Conservation (phyloP, 495 filamentous ascomycete species). For the Penicillium steckii region DNA sequence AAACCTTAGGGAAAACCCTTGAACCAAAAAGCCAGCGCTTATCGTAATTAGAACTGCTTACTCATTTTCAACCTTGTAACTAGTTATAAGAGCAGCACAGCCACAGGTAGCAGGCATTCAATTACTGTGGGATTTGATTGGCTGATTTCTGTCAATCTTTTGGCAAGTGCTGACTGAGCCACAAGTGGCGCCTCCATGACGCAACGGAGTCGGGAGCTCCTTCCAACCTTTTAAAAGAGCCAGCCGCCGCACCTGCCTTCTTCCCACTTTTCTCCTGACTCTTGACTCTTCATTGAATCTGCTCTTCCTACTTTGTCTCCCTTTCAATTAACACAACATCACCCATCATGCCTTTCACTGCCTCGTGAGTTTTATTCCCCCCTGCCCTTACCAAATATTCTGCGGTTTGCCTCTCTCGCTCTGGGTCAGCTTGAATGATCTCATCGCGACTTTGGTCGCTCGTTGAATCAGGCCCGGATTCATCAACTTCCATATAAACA, state of each 20-base stretch:
- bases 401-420: background rate
- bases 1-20: background rate
- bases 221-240: constrained; percentile 20
- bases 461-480: background rate
- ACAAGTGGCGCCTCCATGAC: constrained; percentile 24
- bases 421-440: background rate
- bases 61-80: too few relatives aligned
- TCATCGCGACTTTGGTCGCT: background rate
- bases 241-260: constrained; percentile 14
- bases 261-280: background rate
- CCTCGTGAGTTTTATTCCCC: constrained; percentile 48
- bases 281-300: background rate
- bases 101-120: constrained; percentile 1
- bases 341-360: constrained; percentile 62
- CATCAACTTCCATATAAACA: too few relatives aligned
- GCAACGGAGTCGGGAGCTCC: constrained; percentile 16
- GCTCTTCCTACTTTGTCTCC: background rate
- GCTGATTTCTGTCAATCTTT: background rate
- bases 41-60: background rate
- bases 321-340: background rate
- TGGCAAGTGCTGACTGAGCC: constrained; percentile 5
- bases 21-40: constrained; percentile 1
- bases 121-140: background rate
- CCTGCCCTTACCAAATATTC: background rate
- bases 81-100: background rate